phyloP scores from a whole-genome alignment of 176 grass and related monocot species.

The Oryza punctata region DNA sequence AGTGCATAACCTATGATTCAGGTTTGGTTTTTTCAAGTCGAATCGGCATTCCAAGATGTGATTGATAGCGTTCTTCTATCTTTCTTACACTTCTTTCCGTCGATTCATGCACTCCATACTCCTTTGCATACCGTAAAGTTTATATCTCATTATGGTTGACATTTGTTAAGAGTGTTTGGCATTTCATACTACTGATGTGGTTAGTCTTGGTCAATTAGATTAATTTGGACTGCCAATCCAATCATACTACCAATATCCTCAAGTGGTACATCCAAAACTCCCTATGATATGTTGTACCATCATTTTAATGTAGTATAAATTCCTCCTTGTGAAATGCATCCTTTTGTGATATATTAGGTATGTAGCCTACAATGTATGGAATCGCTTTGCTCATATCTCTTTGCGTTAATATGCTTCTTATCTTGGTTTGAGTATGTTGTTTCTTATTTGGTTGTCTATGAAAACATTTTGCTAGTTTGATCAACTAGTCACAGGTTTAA shows the following conservation, averaged over 20 bases:
- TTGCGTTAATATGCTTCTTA: not conserved
- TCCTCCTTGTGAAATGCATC: not conserved
- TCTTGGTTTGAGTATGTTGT: not conserved
- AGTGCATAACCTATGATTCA: not conserved
- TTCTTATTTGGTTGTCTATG: not conserved
- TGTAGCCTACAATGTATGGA: not conserved
- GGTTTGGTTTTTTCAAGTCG: not conserved
- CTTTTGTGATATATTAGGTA: not conserved
- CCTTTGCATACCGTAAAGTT: not conserved
- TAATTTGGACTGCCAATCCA: not conserved
- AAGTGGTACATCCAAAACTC: not conserved
- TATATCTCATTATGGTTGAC: not conserved
- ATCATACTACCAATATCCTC: not conserved
- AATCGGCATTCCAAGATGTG: not conserved
- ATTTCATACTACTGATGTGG: not conserved
- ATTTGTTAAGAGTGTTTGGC: no score
- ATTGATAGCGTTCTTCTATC: not conserved
- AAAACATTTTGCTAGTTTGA: not conserved
- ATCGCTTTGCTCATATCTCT: not conserved
- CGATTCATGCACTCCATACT: not conserved
- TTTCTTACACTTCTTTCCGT: not conserved
- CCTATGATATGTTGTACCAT: not conserved
- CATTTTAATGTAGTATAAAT: not conserved
- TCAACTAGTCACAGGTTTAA: not conserved
- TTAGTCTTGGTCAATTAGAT: constrained; percentile 1